These are phyloP conservation scores for Cutaneotrichosporon sp. DNA, from an alignment of 1,284 basidiomycete species.

Conservation along the genomic window DNA sequence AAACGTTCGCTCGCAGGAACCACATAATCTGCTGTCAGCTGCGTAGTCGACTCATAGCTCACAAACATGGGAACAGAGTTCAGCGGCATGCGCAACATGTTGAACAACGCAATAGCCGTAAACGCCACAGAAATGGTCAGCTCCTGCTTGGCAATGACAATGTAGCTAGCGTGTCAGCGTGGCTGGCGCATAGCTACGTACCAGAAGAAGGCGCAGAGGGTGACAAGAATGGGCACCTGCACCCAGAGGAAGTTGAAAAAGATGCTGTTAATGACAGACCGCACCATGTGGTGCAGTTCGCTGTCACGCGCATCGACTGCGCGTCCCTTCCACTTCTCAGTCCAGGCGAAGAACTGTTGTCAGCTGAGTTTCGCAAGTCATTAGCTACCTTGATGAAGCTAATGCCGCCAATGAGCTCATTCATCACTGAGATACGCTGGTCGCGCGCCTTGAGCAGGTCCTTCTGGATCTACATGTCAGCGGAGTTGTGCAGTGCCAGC, in stretches of 20 bases:
- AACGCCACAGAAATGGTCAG: slow-evolving; percentile 49
- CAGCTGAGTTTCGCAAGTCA: background rate
- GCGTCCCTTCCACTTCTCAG: slow-evolving; percentile 43
- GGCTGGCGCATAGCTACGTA: slow-evolving; percentile 10
- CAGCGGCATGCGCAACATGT: slow-evolving; percentile 54
- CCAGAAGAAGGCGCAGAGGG: slow-evolving; percentile 47
- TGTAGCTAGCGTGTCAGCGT: slow-evolving; percentile 30
- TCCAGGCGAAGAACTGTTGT: slow-evolving; percentile 47
- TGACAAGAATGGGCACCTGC: slow-evolving; percentile 43
- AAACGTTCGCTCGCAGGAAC: slow-evolving; percentile 60
- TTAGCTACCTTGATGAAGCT: slow-evolving; percentile 31
- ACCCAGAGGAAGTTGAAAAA: slow-evolving; percentile 38
- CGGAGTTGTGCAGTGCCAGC: slow-evolving; percentile 53
- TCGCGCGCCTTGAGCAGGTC: slow-evolving; percentile 68
- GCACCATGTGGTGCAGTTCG: slow-evolving; percentile 40
- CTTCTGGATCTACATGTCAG: slow-evolving; percentile 59
- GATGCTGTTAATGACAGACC: slow-evolving; percentile 37
- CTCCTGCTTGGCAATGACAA: slow-evolving; percentile 44
- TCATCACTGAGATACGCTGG: slow-evolving; percentile 75
- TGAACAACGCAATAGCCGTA: slow-evolving; percentile 48
- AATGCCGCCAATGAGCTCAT: slow-evolving; percentile 69
- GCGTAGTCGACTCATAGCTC: slow-evolving; percentile 13
- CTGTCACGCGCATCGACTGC: slow-evolving; percentile 38
- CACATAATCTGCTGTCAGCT: slow-evolving; percentile 23
- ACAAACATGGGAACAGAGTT: slow-evolving; percentile 38